Evolutionary conservation across 1,284 basidiomycete species (phyloP).

Genomic region (Heterobasidion annosum): DNA sequence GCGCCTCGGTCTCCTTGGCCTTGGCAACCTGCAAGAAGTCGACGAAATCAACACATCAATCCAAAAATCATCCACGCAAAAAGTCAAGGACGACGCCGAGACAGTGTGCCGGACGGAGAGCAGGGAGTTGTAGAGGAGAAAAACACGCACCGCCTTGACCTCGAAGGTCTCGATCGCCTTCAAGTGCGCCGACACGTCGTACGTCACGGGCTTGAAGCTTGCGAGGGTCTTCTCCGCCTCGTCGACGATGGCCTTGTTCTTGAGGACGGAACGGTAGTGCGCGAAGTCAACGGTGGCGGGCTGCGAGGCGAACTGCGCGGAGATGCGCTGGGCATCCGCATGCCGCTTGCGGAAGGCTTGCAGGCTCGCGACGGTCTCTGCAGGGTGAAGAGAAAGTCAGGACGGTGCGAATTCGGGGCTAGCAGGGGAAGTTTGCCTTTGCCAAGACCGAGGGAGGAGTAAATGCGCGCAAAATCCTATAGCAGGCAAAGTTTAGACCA

Average conservation of each 20-base stretch:
- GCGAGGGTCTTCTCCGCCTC: constrained; percentile 88
- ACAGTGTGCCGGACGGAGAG: not conserved
- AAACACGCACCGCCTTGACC: constrained; percentile 80
- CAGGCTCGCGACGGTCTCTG: constrained; percentile 85
- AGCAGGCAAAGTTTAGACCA: too few relatives aligned
- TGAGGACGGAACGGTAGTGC: constrained; percentile 86
- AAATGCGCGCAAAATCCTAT: constrained; percentile 90
- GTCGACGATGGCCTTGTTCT: constrained; percentile 89
- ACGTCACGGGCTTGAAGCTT: constrained; percentile 94
- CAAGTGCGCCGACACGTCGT: constrained; percentile 86
- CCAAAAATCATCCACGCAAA: not conserved
- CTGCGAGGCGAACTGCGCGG: constrained; percentile 62
- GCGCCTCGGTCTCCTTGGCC: constrained; percentile 85
- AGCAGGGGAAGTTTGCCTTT: constrained; percentile 54
- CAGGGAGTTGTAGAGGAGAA: not conserved
- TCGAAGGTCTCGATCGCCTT: constrained; percentile 98
- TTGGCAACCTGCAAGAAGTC: constrained; percentile 61
- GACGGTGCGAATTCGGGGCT: not conserved
- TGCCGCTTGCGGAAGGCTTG: constrained; percentile 97
- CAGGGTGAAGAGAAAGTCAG: constrained; percentile 3
- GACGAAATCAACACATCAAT: not conserved
- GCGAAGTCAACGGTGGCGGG: constrained; percentile 82
- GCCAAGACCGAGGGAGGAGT: constrained; percentile 83
- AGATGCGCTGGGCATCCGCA: constrained; percentile 77
- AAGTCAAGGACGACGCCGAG: too few relatives aligned